Base-by-base conservation (phyloP, 352 stramenopile genomes). In the Globisporangium emineosum region DNA sequence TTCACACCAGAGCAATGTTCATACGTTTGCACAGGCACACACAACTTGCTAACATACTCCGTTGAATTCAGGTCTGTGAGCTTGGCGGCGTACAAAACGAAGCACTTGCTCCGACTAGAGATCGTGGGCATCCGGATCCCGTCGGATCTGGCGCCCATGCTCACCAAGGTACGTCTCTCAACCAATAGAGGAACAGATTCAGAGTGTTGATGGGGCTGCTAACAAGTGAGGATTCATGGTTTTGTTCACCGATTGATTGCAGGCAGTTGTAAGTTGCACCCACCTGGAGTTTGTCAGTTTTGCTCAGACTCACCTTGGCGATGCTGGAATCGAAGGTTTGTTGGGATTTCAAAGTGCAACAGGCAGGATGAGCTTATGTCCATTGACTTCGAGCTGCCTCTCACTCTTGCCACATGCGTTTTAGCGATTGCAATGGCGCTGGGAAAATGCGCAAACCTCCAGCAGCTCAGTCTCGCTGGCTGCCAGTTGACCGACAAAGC, bases 401-500 rank as follows among this genome's bases (percentile, higher is more conserved):
- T 27, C 12, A 10, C 6, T 23, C 50, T 55, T 10, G n/a, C 25
- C 17, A 40, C 21, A 47, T 23, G 17, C 19, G 13, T 8, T 52
- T 7, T 27, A 85, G 74, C 66, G 21, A 66, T 85, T 52, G 72
- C 72, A 9, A 68, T 77, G 13, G 66, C 69, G 17, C 62, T 89
- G 9, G 78, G 78, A 19, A 86, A 76, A 25, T 71, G 71, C 10
- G 53, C 68, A 5, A 66, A 69, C 23, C 60, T 89, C 8, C 64
- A 78, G 9, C 68, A 81, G 56, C 58, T 89, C 25, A 81, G 71
- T 17, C 65, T 89, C 30, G 65, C 75, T 5, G 62, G 65, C 6
- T 89, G 80, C 53, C 61, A 63, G 5, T 63, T 89, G n/a, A 88
- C 80, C 0, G 60, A 84, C 25, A 79, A 83, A 12, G 65, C 77